phyloP scores from a whole-genome alignment of 2,329 filamentous ascomycete species.

The Arthrobotrys sinensis region DNA sequence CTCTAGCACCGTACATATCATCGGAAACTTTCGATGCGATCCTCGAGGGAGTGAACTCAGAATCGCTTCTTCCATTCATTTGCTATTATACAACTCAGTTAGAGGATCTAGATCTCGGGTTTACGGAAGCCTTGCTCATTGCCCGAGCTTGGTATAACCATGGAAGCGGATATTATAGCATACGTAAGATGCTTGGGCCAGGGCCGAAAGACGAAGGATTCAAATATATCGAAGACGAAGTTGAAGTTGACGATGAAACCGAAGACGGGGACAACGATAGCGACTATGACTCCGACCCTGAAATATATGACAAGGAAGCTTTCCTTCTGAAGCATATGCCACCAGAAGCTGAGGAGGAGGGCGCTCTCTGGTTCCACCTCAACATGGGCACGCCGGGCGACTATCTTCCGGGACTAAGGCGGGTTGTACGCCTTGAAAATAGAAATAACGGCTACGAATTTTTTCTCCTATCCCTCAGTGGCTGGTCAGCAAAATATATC shows the following conservation, averaged over 20 bases:
- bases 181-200: neutral
- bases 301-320: neutral
- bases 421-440: neutral
- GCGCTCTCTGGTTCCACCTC: constrained; percentile 20
- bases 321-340: constrained; percentile 15
- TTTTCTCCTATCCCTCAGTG: neutral
- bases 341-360: neutral
- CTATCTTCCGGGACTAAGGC: constrained; percentile 8
- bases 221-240: constrained; percentile 3
- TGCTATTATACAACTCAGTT: constrained; percentile 9
- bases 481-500: constrained; percentile 27
- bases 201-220: neutral
- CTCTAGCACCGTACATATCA: neutral
- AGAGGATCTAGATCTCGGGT: constrained; percentile 8
- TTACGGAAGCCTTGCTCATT: constrained; percentile 5
- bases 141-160: neutral
- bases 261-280: neutral
- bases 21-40: constrained; percentile 24
- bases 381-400: constrained; percentile 13
- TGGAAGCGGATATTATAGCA: neutral
- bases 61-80: constrained; percentile 28
- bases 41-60: constrained; percentile 34
- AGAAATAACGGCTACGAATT: constrained; percentile 2
- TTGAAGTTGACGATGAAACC: neutral
- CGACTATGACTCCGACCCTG: neutral